A percentile compares a stretch with the other conserved stretches of the same genome.
Conservation (phyloP, 495 filamentous ascomycete genomes). For the Coniosporium apollinis region DNA sequence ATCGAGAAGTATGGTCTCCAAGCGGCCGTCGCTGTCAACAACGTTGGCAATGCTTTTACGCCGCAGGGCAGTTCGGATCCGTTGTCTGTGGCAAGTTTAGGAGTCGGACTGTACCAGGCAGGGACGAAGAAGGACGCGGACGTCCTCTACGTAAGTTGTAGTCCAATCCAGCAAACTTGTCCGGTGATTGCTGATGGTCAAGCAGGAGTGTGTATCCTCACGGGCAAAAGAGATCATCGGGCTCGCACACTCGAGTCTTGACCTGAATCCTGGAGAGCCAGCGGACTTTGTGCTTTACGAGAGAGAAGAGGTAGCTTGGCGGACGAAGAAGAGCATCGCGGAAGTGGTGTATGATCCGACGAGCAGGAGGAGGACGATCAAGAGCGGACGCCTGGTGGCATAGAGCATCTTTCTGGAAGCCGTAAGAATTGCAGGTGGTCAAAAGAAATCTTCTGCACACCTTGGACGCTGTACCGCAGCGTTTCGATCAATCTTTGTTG, state of each 20-base stretch:
- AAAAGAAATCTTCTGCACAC: too few species aligned
- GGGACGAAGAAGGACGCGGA: slow-evolving; percentile 42
- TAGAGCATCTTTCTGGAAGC: too few species aligned
- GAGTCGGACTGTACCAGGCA: slow-evolving; percentile 52
- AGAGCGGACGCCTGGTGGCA: background rate
- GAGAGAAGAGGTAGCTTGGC: slow-evolving; percentile 9
- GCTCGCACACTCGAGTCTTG: slow-evolving; percentile 7
- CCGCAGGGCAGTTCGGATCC: slow-evolving; percentile 61
- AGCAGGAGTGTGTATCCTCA: slow-evolving; percentile 34
- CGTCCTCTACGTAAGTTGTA: slow-evolving; percentile 35
- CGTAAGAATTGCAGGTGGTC: too few species aligned
- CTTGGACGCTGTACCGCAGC: too few species aligned
- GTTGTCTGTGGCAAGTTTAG: slow-evolving; percentile 41
- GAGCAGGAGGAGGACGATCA: background rate
- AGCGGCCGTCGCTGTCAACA: slow-evolving; percentile 53
- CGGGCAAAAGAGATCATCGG: slow-evolving; percentile 37
- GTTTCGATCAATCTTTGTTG: too few species aligned
- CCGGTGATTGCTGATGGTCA: background rate
- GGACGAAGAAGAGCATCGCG: slow-evolving; percentile 11
- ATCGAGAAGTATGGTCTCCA: slow-evolving; percentile 42
- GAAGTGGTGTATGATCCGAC: slow-evolving; percentile 13
- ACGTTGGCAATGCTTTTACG: slow-evolving; percentile 65
- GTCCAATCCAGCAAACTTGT: background rate
- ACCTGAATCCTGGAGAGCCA: slow-evolving; percentile 11
- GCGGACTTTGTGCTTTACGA: slow-evolving; percentile 20